phyloP scores from a whole-genome alignment of 495 filamentous ascomycete species.

The Collariella sp. region DNA sequence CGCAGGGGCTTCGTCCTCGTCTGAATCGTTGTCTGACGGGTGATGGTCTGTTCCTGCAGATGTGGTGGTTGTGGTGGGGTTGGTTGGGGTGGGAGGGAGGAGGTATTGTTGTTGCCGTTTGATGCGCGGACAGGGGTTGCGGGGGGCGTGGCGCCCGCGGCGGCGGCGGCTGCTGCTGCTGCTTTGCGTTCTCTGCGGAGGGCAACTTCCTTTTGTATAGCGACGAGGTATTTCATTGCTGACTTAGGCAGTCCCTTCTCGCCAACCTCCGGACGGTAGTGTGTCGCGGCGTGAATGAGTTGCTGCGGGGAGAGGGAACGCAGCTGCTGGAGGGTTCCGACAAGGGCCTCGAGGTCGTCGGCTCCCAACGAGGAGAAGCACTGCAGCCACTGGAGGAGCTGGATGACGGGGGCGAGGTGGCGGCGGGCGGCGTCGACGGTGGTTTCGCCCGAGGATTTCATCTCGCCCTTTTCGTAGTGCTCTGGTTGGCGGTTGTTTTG shows the following conservation, averaged over 20 bases:
- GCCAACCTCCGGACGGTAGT: slow-evolving; percentile 90
- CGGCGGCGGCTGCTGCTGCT: slow-evolving; percentile 12
- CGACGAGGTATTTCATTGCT: slow-evolving; percentile 75
- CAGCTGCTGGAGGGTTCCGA: slow-evolving; percentile 79
- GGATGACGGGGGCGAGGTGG: slow-evolving; percentile 84
- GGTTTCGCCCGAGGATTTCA: slow-evolving; percentile 74
- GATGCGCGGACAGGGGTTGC: slow-evolving; percentile 17
- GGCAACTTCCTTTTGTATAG: slow-evolving; percentile 65
- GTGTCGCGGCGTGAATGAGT: slow-evolving; percentile 83
- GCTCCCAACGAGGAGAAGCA: slow-evolving; percentile 88
- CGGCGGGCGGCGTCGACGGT: slow-evolving; percentile 72
- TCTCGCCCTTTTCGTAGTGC: slow-evolving; percentile 89
- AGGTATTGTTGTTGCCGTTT: neutral
- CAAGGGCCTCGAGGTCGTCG: slow-evolving; percentile 79
- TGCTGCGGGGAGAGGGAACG: slow-evolving; percentile 77
- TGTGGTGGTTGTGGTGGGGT: neutral
- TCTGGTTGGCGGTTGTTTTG: slow-evolving; percentile 89
- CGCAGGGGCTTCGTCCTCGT: slow-evolving; percentile 55
- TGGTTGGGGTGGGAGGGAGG: neutral
- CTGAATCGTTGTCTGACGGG: slow-evolving; percentile 37
- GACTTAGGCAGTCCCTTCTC: slow-evolving; percentile 83
- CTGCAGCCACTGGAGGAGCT: slow-evolving; percentile 95
- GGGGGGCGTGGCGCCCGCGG: slow-evolving; percentile 21
- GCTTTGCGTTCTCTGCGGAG: slow-evolving; percentile 44
- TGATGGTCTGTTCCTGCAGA: neutral